A percentile compares a stretch with the other conserved stretches of the same genome.
phyloP scores from a whole-genome alignment of 148 eudicot genomes.

The Camellia japonica region DNA sequence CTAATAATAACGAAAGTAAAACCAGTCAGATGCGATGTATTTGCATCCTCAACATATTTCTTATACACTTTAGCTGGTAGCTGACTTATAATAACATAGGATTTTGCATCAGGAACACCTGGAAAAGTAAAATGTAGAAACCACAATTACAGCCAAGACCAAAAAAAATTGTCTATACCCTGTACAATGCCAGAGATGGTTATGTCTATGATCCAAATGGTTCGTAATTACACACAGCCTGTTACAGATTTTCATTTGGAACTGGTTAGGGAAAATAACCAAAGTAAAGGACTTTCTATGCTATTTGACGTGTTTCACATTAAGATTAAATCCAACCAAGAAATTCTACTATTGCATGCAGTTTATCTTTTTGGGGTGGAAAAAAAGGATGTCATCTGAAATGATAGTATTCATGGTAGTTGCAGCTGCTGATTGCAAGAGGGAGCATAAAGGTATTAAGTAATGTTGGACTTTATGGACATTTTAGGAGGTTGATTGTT shows the following conservation, averaged over 20 bases:
- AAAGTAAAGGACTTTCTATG: background rate
- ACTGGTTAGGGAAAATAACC: background rate
- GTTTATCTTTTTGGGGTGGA: no score
- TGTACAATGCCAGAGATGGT: background rate
- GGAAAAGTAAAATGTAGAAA: slow-evolving; percentile 17
- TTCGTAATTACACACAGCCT: background rate
- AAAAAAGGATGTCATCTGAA: no score
- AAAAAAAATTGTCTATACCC: background rate
- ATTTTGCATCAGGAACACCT: slow-evolving; percentile 70
- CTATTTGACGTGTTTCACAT: background rate
- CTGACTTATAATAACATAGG: slow-evolving; percentile 73
- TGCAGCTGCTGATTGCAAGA: no score
- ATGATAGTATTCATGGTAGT: no score
- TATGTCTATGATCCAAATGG: background rate
- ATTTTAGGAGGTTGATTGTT: no score
- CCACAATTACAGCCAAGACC: background rate
- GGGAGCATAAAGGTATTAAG: no score
- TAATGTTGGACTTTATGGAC: no score
- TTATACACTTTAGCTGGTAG: slow-evolving; percentile 63
- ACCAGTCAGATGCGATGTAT: slow-evolving; percentile 61
- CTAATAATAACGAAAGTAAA: slow-evolving; percentile 69
- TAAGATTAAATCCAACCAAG: background rate
- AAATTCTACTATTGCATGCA: background rate
- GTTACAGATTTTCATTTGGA: background rate
- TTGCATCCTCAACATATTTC: slow-evolving; percentile 70